A percentile compares a stretch with the other conserved stretches of the same genome.
These are phyloP conservation scores for Periconia sp. DNA, from an alignment of 2,329 filamentous ascomycete species.

Conservation along the genomic window DNA sequence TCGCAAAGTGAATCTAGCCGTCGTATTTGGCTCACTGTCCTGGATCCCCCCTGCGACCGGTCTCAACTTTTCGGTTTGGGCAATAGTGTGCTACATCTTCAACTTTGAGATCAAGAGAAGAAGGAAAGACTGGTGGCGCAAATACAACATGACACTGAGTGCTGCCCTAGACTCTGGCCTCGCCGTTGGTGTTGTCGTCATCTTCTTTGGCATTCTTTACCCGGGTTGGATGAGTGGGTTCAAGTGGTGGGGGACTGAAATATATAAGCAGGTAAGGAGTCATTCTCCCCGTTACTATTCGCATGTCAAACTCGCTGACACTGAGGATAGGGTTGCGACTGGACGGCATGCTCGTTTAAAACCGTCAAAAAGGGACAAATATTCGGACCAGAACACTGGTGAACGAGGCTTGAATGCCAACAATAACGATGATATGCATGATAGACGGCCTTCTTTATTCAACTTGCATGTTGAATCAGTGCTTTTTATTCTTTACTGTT, in stretches of 20 bases:
- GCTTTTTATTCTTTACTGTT: too few relatives aligned
- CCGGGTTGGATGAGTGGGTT: slow-evolving; percentile 73
- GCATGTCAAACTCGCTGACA: slow-evolving; percentile 10
- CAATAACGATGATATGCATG: too few relatives aligned
- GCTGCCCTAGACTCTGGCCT: slow-evolving; percentile 81
- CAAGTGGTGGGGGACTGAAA: slow-evolving; percentile 85
- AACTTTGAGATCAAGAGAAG: slow-evolving; percentile 73
- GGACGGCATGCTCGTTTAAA: slow-evolving; percentile 75
- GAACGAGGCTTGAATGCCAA: slow-evolving; percentile 38
- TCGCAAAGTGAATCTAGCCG: slow-evolving; percentile 77
- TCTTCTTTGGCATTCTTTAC: slow-evolving; percentile 87
- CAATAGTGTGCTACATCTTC: slow-evolving; percentile 80
- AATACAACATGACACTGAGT: slow-evolving; percentile 87
- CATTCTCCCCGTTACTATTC: neutral
- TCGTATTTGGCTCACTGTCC: slow-evolving; percentile 77
- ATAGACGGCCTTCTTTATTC: too few relatives aligned
- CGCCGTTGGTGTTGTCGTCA: slow-evolving; percentile 78
- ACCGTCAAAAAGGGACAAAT: slow-evolving; percentile 49
- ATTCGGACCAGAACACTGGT: slow-evolving; percentile 40
- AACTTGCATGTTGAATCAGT: too few relatives aligned
- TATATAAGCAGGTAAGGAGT: slow-evolving; percentile 66
- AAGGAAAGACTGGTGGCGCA: slow-evolving; percentile 79
- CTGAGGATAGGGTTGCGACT: slow-evolving; percentile 68
- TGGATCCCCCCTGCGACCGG: slow-evolving; percentile 85
- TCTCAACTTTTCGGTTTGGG: slow-evolving; percentile 87